These are phyloP conservation scores for Wilcoxina mikolae DNA, from an alignment of 495 filamentous ascomycete species.

Conservation along the genomic window DNA sequence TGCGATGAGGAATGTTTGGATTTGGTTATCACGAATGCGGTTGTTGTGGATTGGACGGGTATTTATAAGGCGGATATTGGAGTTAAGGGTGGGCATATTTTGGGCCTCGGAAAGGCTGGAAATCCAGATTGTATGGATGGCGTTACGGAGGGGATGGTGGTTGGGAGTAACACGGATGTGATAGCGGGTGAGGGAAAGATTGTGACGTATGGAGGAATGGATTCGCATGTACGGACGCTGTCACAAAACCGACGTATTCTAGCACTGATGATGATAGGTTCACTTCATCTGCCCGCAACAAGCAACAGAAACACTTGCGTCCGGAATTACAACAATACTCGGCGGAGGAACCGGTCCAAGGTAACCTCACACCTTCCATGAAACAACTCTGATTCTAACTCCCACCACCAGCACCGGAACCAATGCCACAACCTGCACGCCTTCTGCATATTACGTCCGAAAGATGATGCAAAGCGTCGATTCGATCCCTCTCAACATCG, in stretches of 20 bases:
- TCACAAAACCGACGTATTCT: background rate
- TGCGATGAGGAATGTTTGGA: slow-evolving; percentile 59
- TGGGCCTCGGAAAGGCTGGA: slow-evolving; percentile 86
- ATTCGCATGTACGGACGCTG: slow-evolving; percentile 44
- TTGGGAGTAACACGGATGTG: slow-evolving; percentile 89
- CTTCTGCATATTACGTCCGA: slow-evolving; percentile 64
- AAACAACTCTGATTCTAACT: no score
- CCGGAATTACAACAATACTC: slow-evolving; percentile 82
- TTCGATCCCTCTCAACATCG: slow-evolving; percentile 73
- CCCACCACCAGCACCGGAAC: slow-evolving; percentile 87
- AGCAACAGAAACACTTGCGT: slow-evolving; percentile 67
- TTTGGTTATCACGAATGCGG: slow-evolving; percentile 79
- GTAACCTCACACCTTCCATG: no score
- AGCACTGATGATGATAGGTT: slow-evolving; percentile 33
- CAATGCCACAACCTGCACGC: slow-evolving; percentile 91
- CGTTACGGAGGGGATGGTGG: slow-evolving; percentile 61
- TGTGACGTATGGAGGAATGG: slow-evolving; percentile 79
- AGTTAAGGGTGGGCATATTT: slow-evolving; percentile 75
- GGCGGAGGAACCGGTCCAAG: slow-evolving; percentile 94
- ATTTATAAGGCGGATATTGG: slow-evolving; percentile 98
- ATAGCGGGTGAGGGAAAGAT: slow-evolving; percentile 90
- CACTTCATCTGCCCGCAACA: slow-evolving; percentile 98
- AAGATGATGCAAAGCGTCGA: slow-evolving; percentile 92
- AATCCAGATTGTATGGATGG: slow-evolving; percentile 95
- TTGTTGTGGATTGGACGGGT: slow-evolving; percentile 81